A percentile compares a stretch with the other conserved stretches of the same genome.
Evolutionary conservation across 257 asterid genomes (phyloP).

Genomic region (Gentiana macrophylla): DNA sequence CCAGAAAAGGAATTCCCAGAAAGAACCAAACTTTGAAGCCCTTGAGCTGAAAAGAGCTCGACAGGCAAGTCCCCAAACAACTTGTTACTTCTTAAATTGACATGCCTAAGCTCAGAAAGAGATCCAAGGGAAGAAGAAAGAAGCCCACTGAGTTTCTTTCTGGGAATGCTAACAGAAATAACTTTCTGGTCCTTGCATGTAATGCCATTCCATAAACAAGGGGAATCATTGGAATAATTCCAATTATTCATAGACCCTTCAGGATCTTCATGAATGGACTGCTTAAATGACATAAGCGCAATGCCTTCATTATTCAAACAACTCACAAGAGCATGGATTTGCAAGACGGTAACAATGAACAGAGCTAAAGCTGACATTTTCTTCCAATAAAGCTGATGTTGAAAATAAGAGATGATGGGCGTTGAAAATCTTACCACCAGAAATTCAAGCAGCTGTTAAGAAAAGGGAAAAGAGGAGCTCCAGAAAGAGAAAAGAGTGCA

Average conservation of each 20-base stretch:
- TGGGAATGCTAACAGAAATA: conserved; percentile 58
- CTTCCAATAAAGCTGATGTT: conserved; percentile 24
- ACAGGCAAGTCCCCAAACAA: conserved; percentile 46
- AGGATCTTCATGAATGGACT: conserved; percentile 51
- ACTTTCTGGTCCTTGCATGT: conserved; percentile 60
- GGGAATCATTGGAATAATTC: conserved; percentile 65
- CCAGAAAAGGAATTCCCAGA: conserved; percentile 67
- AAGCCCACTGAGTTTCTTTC: conserved; percentile 56
- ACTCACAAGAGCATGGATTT: conserved; percentile 29
- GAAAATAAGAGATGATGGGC: conserved; percentile 15
- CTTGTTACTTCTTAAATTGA: conserved; percentile 58
- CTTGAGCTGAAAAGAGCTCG: conserved; percentile 39
- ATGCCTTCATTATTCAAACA: conserved; percentile 59
- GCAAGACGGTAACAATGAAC: conserved; percentile 21
- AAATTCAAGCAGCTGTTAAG: conserved; percentile 8
- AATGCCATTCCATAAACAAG: conserved; percentile 93
- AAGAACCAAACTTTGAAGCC: conserved; percentile 83
- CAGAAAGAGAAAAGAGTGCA: conserved; percentile 2
- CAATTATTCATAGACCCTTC: conserved; percentile 58
- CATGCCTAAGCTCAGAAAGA: conserved; percentile 63
- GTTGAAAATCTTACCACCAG: conserved; percentile 25
- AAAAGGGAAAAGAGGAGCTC: conserved; percentile 11
- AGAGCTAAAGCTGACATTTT: conserved; percentile 35
- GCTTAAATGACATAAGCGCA: conserved; percentile 63
- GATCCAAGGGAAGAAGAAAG: conserved; percentile 67